Base-by-base conservation (phyloP, 805 yeast species). In the Yamadazyma insecticola region DNA sequence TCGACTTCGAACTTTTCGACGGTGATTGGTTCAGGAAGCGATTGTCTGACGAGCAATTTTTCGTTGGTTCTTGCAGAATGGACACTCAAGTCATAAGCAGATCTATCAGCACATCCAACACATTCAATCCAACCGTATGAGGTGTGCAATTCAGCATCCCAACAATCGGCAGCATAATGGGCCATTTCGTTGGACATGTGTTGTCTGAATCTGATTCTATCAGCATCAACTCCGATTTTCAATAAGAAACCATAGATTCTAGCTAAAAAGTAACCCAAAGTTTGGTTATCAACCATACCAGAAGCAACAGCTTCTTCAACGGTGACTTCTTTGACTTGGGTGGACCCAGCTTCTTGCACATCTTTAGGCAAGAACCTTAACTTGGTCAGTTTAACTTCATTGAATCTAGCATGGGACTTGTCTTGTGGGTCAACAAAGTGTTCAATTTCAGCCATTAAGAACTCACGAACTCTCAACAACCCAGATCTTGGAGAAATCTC, bases 71-170 rank as follows among this genome's bases (percentile, higher is more conserved):
- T 84, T 35, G 90, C 92, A 26, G 97, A 66, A 59, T 92, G 99
- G 40, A 94, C 98, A 29, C 90, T 75, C 61, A 92, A 76, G 67
- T 92, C 99, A 57, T 87, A 92, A 24, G 99, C 99, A 27, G 96
- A 85, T 71, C 99, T 80, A 67, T 92, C 99, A 44, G 99, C 99
- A 70, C 97, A 92, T 47, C 99, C 99, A 57, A 92, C 97, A 79
- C 98, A 94, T 70, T 92, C 99, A 50, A 92, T 85, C 99, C 99
- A 92, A 50, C 99, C 99, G 51, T 87, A 92, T 20, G 96, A 86
- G 25, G 96, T 81, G 49, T 84, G 80, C 51, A 92, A 72, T 70
- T 92, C 99, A 44, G 95, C 97, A 67, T 92, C 99, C 99, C 99
- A 92, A 72, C 99, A 92, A 68, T 92, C 99, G 47, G 95, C 80